Evolutionary conservation across 1,284 basidiomycete species (phyloP).

Genomic region (Irpex sp.): DNA sequence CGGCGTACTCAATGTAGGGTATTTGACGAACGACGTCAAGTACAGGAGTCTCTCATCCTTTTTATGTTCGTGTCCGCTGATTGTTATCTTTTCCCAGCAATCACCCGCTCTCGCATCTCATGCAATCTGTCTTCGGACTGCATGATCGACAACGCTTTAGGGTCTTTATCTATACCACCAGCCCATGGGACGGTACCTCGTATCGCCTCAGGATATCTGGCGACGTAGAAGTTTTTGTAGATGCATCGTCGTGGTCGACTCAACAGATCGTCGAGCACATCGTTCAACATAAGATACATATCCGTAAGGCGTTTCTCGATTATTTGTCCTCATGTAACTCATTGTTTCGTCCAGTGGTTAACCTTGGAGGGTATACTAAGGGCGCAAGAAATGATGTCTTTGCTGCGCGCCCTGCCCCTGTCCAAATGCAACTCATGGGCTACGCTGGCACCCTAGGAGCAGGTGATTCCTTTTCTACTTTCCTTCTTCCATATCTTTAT

Average conservation of each 20-base stretch:
- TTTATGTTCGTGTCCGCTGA: slow-evolving; percentile 1
- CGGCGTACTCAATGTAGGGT: slow-evolving; percentile 52
- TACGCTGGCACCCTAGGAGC: slow-evolving; percentile 55
- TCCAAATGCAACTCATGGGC: slow-evolving; percentile 60
- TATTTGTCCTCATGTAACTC: slow-evolving; percentile 1
- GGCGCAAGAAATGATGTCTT: slow-evolving; percentile 63
- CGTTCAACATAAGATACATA: slow-evolving; percentile 48
- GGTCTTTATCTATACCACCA: slow-evolving; percentile 55
- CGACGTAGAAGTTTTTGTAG: slow-evolving; percentile 44
- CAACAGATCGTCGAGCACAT: slow-evolving; percentile 44
- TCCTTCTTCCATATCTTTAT: not conserved
- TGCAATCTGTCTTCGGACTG: slow-evolving; percentile 57
- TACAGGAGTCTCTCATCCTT: slow-evolving; percentile 17
- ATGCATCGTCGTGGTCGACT: slow-evolving; percentile 47
- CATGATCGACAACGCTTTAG: slow-evolving; percentile 46
- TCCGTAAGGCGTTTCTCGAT: slow-evolving; percentile 31
- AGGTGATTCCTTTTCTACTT: slow-evolving; percentile 24
- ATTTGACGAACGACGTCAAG: slow-evolving; percentile 59
- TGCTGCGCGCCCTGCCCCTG: slow-evolving; percentile 52
- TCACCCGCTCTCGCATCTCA: slow-evolving; percentile 60
- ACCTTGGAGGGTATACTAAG: slow-evolving; percentile 65
- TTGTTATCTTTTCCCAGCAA: slow-evolving; percentile 31
- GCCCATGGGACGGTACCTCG: slow-evolving; percentile 46
- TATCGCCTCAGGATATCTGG: slow-evolving; percentile 51
- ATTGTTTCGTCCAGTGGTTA: slow-evolving; percentile 37